A percentile compares a stretch with the other conserved stretches of the same genome.
Evolutionary conservation across 768 basidiomycete genomes (phyloP).

Genomic region (Leccinum fibrillosum): DNA sequence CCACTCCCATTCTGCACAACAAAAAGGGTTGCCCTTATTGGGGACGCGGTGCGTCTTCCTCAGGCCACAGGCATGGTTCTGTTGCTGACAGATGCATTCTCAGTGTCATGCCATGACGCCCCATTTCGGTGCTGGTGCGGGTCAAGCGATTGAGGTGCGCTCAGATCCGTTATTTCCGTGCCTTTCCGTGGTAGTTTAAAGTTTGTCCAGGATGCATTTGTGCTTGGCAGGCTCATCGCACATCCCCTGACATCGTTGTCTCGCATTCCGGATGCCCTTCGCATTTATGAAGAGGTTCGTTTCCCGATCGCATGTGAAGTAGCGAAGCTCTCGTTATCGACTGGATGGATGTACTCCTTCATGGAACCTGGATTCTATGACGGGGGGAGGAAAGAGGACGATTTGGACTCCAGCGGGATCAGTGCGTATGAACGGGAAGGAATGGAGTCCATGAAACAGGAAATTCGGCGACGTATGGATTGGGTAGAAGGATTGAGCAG

Average conservation of each 20-base stretch:
- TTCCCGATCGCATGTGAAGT: slow-evolving; percentile 13
- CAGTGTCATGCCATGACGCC: slow-evolving; percentile 26
- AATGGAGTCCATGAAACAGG: slow-evolving; percentile 15
- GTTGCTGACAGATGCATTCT: neutral
- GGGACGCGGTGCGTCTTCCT: slow-evolving; percentile 39
- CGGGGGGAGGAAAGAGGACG: slow-evolving; percentile 11
- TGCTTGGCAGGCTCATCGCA: slow-evolving; percentile 23
- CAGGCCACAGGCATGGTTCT: too few relatives aligned
- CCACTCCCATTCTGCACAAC: slow-evolving; percentile 38
- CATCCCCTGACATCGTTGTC: slow-evolving; percentile 13
- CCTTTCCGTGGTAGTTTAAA: neutral
- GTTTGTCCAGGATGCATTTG: slow-evolving; percentile 14
- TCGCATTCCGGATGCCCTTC: slow-evolving; percentile 3
- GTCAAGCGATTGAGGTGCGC: slow-evolving; percentile 25
- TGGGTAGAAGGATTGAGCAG: slow-evolving; percentile 9
- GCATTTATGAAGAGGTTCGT: slow-evolving; percentile 10
- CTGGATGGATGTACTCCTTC: slow-evolving; percentile 5
- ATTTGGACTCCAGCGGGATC: slow-evolving; percentile 8
- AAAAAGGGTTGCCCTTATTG: slow-evolving; percentile 33
- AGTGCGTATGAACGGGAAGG: slow-evolving; percentile 15
- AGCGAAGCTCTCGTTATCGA: slow-evolving; percentile 12
- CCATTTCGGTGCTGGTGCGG: slow-evolving; percentile 23
- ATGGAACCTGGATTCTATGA: slow-evolving; percentile 19
- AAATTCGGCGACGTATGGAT: slow-evolving; percentile 13
- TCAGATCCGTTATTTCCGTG: neutral